Evolutionary conservation across 192 early-diverging fungal genomes (phyloP), one percentile per base, ranked within the genome.

Genomic region (Podila horticola): DNA sequence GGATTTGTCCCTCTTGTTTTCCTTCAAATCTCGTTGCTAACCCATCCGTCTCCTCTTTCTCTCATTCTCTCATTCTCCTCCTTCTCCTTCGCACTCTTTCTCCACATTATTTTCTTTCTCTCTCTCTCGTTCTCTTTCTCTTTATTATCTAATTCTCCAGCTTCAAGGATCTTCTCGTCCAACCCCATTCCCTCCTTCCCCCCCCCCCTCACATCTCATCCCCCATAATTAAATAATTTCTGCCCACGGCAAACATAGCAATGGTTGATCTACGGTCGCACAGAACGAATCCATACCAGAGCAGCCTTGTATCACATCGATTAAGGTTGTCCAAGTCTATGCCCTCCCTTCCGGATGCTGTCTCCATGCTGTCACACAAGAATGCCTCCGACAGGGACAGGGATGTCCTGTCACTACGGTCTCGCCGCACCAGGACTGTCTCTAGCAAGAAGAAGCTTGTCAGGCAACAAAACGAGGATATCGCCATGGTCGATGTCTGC

Each of bases 261-360:
- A 81, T 81, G 77, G n/a, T 69, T 49, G 65, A 81, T 81, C 66
- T 69, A 49, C 71, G 71, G 71, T 81, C 77, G 31, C 71, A 81
- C 77, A 81, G 77, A 31, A 52, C 34, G 13, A 55, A 61, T 48
- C 77, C 77, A 24, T 81, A 81, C 62, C 62, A 69, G 26, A 30
- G 51, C 41, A 68, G 62, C 28, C 77, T 62, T 81, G 77, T 72
- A 48, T 73, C 66, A 81, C 77, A 57, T 69, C 70, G 70, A 24
- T 20, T 62, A 64, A 62, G 55, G 33, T 24, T 55, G 22, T 55
- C 52, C 6, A n/a, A 1, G 24, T 63, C 58, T 58, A 61, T 19
- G 31, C 15, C 22, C 67, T 34, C 31, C 36, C 20, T 45, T 59
- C 60, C 49, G 58, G 26, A 20, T 41, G 19, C 30, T 26, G 4